phyloP scores from a whole-genome alignment of 306 rosid species.

The Lablab purpureus region DNA sequence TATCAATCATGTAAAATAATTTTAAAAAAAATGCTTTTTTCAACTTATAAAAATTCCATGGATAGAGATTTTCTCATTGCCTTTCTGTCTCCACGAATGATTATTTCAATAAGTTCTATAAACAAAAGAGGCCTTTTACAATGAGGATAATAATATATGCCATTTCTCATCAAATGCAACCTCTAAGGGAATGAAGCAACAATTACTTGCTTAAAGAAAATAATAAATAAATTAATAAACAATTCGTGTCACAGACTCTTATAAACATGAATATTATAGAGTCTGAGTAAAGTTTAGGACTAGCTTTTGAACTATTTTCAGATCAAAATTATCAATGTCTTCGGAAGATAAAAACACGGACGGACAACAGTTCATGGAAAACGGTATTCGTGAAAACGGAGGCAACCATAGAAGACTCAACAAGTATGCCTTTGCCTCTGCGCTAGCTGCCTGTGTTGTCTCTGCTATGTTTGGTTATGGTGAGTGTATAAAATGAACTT shows the following conservation, averaged over 20 bases:
- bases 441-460: background rate
- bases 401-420: slow-evolving; percentile 2
- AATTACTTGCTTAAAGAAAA: background rate
- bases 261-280: background rate
- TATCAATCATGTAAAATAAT: too few relatives aligned
- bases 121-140: background rate
- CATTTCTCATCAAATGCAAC: background rate
- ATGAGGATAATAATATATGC: background rate
- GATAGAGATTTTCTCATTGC: too few relatives aligned
- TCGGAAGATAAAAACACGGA: background rate
- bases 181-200: background rate
- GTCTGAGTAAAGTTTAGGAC: background rate
- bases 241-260: background rate
- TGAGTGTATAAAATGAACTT: background rate
- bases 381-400: background rate
- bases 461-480: slow-evolving; percentile 15
- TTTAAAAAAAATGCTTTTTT: too few relatives aligned
- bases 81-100: too few relatives aligned
- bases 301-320: background rate
- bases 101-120: background rate
- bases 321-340: background rate
- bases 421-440: slow-evolving; percentile 6
- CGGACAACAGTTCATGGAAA: background rate
- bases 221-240: background rate
- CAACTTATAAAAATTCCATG: too few relatives aligned